Evolutionary conservation across 352 stramenopile species (phyloP).

Genomic region (Hyphochytrium catenoides): DNA sequence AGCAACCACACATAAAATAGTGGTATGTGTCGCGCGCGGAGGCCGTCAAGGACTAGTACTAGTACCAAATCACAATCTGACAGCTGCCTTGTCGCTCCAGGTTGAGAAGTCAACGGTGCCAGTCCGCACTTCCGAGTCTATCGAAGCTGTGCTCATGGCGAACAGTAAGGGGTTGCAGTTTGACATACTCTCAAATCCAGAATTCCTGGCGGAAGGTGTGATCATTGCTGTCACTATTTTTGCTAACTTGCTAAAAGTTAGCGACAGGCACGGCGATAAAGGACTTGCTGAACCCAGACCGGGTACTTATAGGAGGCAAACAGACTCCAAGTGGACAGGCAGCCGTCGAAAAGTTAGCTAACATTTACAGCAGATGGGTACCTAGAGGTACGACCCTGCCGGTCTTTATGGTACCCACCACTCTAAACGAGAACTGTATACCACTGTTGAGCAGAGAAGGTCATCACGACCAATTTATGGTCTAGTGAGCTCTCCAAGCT

Average conservation of each 20-base stretch:
- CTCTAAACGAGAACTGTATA: background rate
- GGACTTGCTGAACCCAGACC: slow-evolving; percentile 80
- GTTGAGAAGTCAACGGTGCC: slow-evolving; percentile 98
- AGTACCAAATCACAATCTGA: background rate
- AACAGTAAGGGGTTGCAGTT: slow-evolving; percentile 83
- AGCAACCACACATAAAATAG: slow-evolving; percentile 82
- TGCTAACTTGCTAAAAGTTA: no score
- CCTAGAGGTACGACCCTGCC: slow-evolving; percentile 21
- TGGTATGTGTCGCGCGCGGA: slow-evolving; percentile 20
- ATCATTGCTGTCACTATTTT: no score
- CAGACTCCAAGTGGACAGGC: slow-evolving; percentile 62
- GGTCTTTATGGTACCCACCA: background rate
- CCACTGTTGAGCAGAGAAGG: slow-evolving; percentile 32
- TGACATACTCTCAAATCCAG: slow-evolving; percentile 94
- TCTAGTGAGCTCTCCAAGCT: slow-evolving; percentile 99
- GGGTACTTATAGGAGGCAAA: slow-evolving; percentile 93
- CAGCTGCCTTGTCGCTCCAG: no score
- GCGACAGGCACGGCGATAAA: slow-evolving; percentile 91
- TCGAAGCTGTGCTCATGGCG: slow-evolving; percentile 78
- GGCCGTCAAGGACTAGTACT: background rate
- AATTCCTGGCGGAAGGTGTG: slow-evolving; percentile 99
- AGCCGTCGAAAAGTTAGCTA: slow-evolving; percentile 72
- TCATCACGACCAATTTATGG: slow-evolving; percentile 98
- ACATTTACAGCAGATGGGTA: slow-evolving; percentile 95
- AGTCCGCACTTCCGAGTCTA: slow-evolving; percentile 90